phyloP scores from a whole-genome alignment of 148 eudicot species.

The Bassia scoparia region DNA sequence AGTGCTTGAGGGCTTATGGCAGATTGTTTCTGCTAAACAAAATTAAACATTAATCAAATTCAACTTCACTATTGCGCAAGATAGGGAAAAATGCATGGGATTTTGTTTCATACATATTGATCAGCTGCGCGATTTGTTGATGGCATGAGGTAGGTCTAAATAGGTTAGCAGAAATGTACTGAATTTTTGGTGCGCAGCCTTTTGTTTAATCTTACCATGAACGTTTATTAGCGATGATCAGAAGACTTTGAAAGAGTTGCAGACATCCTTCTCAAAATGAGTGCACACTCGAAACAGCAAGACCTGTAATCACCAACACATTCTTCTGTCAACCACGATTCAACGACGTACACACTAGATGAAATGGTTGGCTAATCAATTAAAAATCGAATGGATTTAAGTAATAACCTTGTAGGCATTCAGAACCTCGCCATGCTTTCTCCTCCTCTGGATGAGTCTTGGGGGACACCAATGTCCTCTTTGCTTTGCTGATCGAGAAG shows the following conservation, averaged over 20 bases:
- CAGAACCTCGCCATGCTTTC: slow-evolving; percentile 72
- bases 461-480: slow-evolving; percentile 62
- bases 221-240: slow-evolving; percentile 36
- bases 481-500: slow-evolving; percentile 51
- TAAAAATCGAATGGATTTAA: too few relatives aligned
- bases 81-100: too few relatives aligned
- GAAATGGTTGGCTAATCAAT: too few relatives aligned
- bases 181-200: slow-evolving; percentile 15
- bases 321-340: slow-evolving; percentile 40
- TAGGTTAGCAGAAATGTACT: slow-evolving; percentile 30
- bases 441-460: slow-evolving; percentile 43
- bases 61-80: background rate
- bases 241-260: slow-evolving; percentile 53
- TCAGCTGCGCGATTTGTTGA: too few relatives aligned
- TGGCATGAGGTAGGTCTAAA: too few relatives aligned
- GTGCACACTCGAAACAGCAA: slow-evolving; percentile 61
- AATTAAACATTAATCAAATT: background rate
- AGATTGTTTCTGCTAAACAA: slow-evolving; percentile 21
- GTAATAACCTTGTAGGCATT: slow-evolving; percentile 61
- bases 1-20: slow-evolving; percentile 22
- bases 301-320: slow-evolving; percentile 56
- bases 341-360: too few relatives aligned
- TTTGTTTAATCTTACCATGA: slow-evolving; percentile 32
- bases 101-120: too few relatives aligned
- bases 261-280: slow-evolving; percentile 66